A percentile compares a stretch with the other conserved stretches of the same genome.
Conservation (phyloP, 2,329 filamentous ascomycete genomes). For the Zymoseptoria brevis region DNA sequence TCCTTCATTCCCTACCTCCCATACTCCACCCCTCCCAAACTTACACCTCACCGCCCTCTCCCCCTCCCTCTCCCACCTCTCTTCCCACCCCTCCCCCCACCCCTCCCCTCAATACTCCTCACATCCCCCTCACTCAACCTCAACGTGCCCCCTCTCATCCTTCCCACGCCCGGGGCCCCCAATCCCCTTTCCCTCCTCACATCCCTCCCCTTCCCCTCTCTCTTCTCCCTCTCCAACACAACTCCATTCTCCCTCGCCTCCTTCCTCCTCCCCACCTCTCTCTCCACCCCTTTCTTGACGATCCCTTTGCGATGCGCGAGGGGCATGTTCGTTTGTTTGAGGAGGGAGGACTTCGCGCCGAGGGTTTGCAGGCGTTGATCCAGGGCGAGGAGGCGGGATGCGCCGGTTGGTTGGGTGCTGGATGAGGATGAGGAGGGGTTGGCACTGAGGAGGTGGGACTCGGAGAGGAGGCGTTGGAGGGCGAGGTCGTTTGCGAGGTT, state of each 20-base stretch:
- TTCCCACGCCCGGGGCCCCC: slow-evolving; percentile 71
- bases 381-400: slow-evolving; percentile 69
- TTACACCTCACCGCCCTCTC: too few species aligned
- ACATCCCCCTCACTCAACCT: slow-evolving; percentile 73
- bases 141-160: slow-evolving; percentile 69
- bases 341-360: slow-evolving; percentile 67
- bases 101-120: slow-evolving; percentile 53
- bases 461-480: slow-evolving; percentile 78
- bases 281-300: slow-evolving; percentile 52
- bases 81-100: background rate
- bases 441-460: slow-evolving; percentile 71
- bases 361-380: slow-evolving; percentile 77
- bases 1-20: too few species aligned
- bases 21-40: too few species aligned
- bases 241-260: slow-evolving; percentile 89
- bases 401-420: slow-evolving; percentile 49
- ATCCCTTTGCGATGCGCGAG: slow-evolving; percentile 85
- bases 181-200: slow-evolving; percentile 52
- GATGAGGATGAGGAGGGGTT: slow-evolving; percentile 45
- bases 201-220: slow-evolving; percentile 35
- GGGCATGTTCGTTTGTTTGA: slow-evolving; percentile 79
- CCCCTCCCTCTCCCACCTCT: background rate
- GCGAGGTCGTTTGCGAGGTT: slow-evolving; percentile 88
- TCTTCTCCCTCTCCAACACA: slow-evolving; percentile 60
- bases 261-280: slow-evolving; percentile 62